phyloP scores from a whole-genome alignment of 495 filamentous ascomycete species.

The Chaetomium tenue region DNA sequence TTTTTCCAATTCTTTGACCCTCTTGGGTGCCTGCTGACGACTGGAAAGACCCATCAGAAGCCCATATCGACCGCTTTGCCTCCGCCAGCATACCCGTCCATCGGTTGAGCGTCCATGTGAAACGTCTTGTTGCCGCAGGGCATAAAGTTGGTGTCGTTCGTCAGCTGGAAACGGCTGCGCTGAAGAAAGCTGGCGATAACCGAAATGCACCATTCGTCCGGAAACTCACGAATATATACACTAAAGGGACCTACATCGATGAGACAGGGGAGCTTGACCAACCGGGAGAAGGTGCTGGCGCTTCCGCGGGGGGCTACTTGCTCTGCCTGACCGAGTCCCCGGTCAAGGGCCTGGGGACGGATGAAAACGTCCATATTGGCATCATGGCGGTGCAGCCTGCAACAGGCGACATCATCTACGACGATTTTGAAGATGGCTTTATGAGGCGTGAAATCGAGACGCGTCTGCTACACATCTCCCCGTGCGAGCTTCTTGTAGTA shows the following conservation, averaged over 20 bases:
- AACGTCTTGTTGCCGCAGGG: constrained; percentile 85
- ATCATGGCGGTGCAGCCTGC: constrained; percentile 93
- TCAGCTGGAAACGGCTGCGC: constrained; percentile 95
- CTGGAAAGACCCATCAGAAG: constrained; percentile 73
- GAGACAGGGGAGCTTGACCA: constrained; percentile 79
- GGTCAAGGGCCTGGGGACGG: constrained; percentile 79
- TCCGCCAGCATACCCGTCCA: constrained; percentile 95
- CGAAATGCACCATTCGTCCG: constrained; percentile 87
- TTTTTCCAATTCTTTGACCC: constrained; percentile 6
- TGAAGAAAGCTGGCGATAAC: constrained; percentile 96
- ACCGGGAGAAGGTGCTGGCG: constrained; percentile 50
- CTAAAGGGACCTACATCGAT: constrained; percentile 97
- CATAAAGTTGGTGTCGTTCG: constrained; percentile 96
- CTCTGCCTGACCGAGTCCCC: constrained; percentile 89
- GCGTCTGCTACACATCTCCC: constrained; percentile 86
- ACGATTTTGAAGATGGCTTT: constrained; percentile 96
- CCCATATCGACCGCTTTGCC: constrained; percentile 87
- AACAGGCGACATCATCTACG: constrained; percentile 94
- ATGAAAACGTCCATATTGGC: constrained; percentile 91
- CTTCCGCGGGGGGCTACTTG: constrained; percentile 81
- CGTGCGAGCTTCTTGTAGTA: constrained; percentile 94
- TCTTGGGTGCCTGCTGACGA: constrained; percentile 19
- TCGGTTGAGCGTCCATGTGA: constrained; percentile 89
- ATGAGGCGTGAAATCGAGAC: constrained; percentile 98
- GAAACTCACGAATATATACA: constrained; percentile 95